Percentiles rank a stretch among this genome's conserved stretches.
These are phyloP conservation scores for Scutellaria barbata DNA, from an alignment of 257 asterid genomes.

Conservation along the genomic window DNA sequence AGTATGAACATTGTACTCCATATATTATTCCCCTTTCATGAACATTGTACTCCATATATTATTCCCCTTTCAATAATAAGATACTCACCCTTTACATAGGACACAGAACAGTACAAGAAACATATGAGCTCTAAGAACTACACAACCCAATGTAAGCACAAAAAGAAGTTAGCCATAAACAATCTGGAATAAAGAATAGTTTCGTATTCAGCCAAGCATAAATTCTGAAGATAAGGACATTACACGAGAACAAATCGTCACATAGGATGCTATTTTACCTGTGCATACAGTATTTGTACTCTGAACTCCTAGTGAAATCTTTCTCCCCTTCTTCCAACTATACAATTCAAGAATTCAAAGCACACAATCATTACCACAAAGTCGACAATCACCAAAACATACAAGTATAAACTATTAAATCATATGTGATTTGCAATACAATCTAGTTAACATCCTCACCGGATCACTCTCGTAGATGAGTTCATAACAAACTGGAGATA, in stretches of 20 bases:
- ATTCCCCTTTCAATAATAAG: neutral
- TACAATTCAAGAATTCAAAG: conserved; percentile 36
- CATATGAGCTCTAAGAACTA: conserved; percentile 18
- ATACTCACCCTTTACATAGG: conserved; percentile 3
- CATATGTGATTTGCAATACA: conserved; percentile 3
- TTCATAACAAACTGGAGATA: conserved; percentile 81
- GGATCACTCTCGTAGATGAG: conserved; percentile 91
- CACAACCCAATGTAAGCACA: conserved; percentile 14
- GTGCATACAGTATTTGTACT: conserved; percentile 95
- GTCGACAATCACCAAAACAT: neutral
- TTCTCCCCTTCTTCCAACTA: conserved; percentile 98
- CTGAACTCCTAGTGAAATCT: conserved; percentile 74
- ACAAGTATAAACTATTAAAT: neutral
- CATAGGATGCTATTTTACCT: conserved; percentile 49
- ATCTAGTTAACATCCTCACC: conserved; percentile 48
- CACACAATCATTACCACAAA: conserved; percentile 28
- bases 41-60: neutral
- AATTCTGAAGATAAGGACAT: neutral
- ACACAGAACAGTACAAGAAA: conserved; percentile 6
- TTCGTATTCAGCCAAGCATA: conserved; percentile 22
- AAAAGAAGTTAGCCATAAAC: neutral
- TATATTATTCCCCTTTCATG: too few relatives aligned
- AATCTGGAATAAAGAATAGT: neutral
- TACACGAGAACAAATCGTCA: neutral
- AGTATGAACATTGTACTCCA: too few relatives aligned